phyloP scores from a whole-genome alignment of 192 early-diverging fungal genomes.

The Rhizophagus sp. region DNA sequence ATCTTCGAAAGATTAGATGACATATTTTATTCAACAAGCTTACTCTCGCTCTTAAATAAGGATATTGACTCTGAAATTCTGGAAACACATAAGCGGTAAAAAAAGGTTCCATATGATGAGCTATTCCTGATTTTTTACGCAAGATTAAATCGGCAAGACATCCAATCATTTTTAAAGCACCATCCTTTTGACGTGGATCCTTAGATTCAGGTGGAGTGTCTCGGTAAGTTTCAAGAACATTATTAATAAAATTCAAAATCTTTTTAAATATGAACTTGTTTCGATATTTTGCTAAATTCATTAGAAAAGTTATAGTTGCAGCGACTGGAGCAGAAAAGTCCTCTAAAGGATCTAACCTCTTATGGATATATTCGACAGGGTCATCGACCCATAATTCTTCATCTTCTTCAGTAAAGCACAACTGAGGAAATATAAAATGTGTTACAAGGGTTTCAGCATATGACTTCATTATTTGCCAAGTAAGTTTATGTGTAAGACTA shows the following conservation, averaged over 20 bases:
- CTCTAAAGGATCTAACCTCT: conserved; percentile 72
- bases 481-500: conserved; percentile 82
- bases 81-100: conserved; percentile 85
- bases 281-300: conserved; percentile 75
- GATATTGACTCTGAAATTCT: conserved; percentile 83
- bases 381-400: conserved; percentile 91
- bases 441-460: conserved; percentile 77
- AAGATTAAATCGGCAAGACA: conserved; percentile 69
- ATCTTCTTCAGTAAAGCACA: conserved; percentile 87
- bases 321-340: conserved; percentile 78
- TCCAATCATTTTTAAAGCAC: conserved; percentile 87
- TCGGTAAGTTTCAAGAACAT: conserved; percentile 67
- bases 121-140: conserved; percentile 57
- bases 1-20: conserved; percentile 1
- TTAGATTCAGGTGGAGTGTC: conserved; percentile 67
- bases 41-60: conserved; percentile 81
- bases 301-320: conserved; percentile 77
- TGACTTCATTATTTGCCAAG: conserved; percentile 90
- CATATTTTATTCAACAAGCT: conserved; percentile 44
- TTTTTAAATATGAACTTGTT: conserved; percentile 77
- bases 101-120: conserved; percentile 79
- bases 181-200: conserved; percentile 82
- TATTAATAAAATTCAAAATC: conserved; percentile 80
- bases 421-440: conserved; percentile 91
- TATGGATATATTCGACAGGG: conserved; percentile 89